Evolutionary conservation across 768 basidiomycete genomes (phyloP).

Genomic region (Imleria badia): DNA sequence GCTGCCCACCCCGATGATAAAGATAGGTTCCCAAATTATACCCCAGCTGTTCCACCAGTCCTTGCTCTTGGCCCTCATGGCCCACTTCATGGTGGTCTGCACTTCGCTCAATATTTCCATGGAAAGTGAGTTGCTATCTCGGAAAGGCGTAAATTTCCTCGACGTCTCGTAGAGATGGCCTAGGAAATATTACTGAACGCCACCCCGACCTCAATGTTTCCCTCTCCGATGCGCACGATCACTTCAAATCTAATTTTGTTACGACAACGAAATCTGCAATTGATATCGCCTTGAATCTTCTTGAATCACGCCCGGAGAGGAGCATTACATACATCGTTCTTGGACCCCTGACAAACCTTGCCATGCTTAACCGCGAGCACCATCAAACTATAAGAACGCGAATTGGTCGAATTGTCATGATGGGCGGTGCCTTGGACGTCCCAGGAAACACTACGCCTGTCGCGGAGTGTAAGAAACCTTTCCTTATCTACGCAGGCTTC

Average conservation of each 20-base stretch:
- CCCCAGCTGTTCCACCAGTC: constrained; percentile 50
- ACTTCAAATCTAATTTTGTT: constrained; percentile 45
- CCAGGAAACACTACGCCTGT: constrained; percentile 83
- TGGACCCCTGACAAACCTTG: constrained; percentile 81
- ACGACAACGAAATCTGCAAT: constrained; percentile 46
- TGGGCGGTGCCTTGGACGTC: constrained; percentile 93
- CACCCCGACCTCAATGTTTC: constrained; percentile 61
- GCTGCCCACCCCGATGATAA: constrained; percentile 51
- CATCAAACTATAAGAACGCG: constrained; percentile 50
- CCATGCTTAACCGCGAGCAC: constrained; percentile 58
- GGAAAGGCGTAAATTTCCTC: not conserved
- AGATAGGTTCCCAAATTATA: constrained; percentile 62
- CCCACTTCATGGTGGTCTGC: constrained; percentile 69
- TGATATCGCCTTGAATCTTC: constrained; percentile 55
- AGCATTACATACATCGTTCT: constrained; percentile 71
- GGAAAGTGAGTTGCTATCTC: constrained; percentile 50
- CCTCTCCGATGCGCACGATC: constrained; percentile 1
- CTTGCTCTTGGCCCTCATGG: constrained; percentile 61
- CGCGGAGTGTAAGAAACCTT: constrained; percentile 69
- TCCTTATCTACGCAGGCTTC: not conserved
- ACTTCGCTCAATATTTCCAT: constrained; percentile 84
- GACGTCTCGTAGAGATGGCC: constrained; percentile 55
- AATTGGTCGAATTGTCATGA: constrained; percentile 76
- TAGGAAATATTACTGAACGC: constrained; percentile 56
- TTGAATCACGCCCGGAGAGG: constrained; percentile 48